Evolutionary conservation across 352 stramenopile genomes (phyloP).

Genomic region (Pseudoperonospora humuli): DNA sequence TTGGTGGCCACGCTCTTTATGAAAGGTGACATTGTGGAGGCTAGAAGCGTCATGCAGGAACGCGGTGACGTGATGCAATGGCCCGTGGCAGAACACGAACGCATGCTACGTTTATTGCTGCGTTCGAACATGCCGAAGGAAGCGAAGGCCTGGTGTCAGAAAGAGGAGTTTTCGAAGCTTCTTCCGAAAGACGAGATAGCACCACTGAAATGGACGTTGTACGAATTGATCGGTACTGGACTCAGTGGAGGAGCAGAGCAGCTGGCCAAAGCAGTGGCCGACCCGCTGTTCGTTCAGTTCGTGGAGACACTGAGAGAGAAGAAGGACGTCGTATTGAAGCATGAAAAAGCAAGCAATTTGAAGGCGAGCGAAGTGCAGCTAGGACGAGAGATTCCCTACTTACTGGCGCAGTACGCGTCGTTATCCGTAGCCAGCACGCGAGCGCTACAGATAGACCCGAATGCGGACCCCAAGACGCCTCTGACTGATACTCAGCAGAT

Average conservation of each 20-base stretch:
- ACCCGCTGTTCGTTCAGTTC: slow-evolving; percentile 50
- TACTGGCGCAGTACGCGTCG: slow-evolving; percentile 62
- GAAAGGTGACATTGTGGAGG: slow-evolving; percentile 42
- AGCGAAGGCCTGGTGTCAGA: slow-evolving; percentile 46
- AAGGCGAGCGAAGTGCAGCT: slow-evolving; percentile 42
- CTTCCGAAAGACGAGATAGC: slow-evolving; percentile 54
- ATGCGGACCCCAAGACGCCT: slow-evolving; percentile 19
- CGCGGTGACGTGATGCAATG: slow-evolving; percentile 67
- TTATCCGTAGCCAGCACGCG: slow-evolving; percentile 44
- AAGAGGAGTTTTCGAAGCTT: slow-evolving; percentile 40
- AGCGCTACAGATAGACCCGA: slow-evolving; percentile 19
- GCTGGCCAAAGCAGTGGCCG: slow-evolving; percentile 33
- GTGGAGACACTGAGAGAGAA: slow-evolving; percentile 54
- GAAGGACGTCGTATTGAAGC: slow-evolving; percentile 49
- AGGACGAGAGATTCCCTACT: slow-evolving; percentile 58
- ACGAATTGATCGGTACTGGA: slow-evolving; percentile 52
- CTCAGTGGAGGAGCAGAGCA: slow-evolving; percentile 32
- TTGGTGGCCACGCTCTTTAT: slow-evolving; percentile 55
- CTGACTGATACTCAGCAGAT: slow-evolving; percentile 31
- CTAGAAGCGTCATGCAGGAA: slow-evolving; percentile 52
- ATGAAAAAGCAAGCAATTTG: slow-evolving; percentile 33
- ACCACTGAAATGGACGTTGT: slow-evolving; percentile 63
- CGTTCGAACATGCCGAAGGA: slow-evolving; percentile 40
- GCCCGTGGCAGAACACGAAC: slow-evolving; percentile 60
- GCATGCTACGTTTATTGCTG: slow-evolving; percentile 53